Evolutionary conservation across 2,329 filamentous ascomycete species (phyloP), one percentile per base, ranked within the genome.

Genomic region (Orbilia oligospora): DNA sequence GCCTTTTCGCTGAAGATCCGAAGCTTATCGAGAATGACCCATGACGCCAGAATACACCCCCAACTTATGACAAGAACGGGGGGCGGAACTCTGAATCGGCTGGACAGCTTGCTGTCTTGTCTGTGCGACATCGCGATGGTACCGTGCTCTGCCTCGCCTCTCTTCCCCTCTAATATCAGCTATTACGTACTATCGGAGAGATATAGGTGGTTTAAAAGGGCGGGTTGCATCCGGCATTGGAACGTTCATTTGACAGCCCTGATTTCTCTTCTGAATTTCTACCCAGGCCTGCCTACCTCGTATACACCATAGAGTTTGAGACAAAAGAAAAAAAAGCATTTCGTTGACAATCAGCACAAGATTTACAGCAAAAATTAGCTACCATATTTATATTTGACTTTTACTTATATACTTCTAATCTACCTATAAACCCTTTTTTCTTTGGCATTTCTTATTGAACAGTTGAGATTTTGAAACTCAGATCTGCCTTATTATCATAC

Each of bases 1-100:
- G 22, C 41, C 51, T 30, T 41, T 61, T 77, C 73, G 73, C 73
- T 77, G 73, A 77, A 44, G 73, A 77, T 68, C 73, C 73, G 73
- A 77, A 77, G 73, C 73, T 77, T 77, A 77, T 77, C 73, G 53
- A 67, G 38, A 10, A 5, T 18, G 36, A 61, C 56, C 56, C 73
- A 77, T 77, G 73, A 77, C 73, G 73, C 70, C 73, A 77, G 67
- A 30, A 46, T 22, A 51, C 53, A 56, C 38, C 63, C 73, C 67
- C 72, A 76, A 76, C 56, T 38, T 46, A 22, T 33, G 64, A 44
- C 48, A 48, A 49, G 30, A 41, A 61, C 36, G 44, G 36, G 56
- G 20, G 58, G 46, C 30, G 53, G 61, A 24, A 70, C 49, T 69
- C 51, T 55, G 36, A 49, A 69, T 69, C 66, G 65, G 65, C 49